A percentile compares a stretch with the other conserved stretches of the same genome.
phyloP scores from a whole-genome alignment of 2,329 filamentous ascomycete genomes.

The Botrytis deweyae region DNA sequence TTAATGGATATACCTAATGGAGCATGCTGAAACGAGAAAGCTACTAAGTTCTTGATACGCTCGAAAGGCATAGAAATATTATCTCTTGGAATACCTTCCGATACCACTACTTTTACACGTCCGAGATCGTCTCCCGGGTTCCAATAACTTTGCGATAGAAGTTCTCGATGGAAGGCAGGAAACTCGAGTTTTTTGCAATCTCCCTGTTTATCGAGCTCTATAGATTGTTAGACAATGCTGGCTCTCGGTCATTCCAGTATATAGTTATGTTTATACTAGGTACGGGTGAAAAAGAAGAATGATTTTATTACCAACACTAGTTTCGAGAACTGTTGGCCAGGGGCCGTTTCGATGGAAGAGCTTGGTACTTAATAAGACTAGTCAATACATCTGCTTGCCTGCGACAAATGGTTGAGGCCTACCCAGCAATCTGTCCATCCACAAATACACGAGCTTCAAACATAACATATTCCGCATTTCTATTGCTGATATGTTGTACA shows the following conservation, averaged over 20 bases:
- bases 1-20: constrained; percentile 60
- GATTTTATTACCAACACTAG: constrained; percentile 46
- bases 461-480: constrained; percentile 54
- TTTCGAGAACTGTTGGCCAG: constrained; percentile 50
- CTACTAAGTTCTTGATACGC: constrained; percentile 68
- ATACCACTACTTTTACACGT: constrained; percentile 73
- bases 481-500: constrained; percentile 53
- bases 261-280: background rate
- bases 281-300: background rate
- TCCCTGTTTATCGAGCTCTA: constrained; percentile 44
- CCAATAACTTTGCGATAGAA: constrained; percentile 70
- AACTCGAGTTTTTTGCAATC: constrained; percentile 66
- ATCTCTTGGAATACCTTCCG: constrained; percentile 66
- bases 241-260: background rate
- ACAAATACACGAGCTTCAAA: constrained; percentile 68
- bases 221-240: constrained; percentile 10
- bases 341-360: constrained; percentile 50
- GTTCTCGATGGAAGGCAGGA: constrained; percentile 67
- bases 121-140: constrained; percentile 68
- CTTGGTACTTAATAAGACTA: constrained; percentile 40
- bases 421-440: constrained; percentile 66
- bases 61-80: constrained; percentile 55
- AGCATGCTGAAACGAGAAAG: constrained; percentile 83
- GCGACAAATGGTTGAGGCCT: constrained; percentile 24
- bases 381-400: background rate